A percentile compares a stretch with the other conserved stretches of the same genome.
Evolutionary conservation across 2,329 filamentous ascomycete species (phyloP).

Genomic region (Clonostachys chloroleuca): DNA sequence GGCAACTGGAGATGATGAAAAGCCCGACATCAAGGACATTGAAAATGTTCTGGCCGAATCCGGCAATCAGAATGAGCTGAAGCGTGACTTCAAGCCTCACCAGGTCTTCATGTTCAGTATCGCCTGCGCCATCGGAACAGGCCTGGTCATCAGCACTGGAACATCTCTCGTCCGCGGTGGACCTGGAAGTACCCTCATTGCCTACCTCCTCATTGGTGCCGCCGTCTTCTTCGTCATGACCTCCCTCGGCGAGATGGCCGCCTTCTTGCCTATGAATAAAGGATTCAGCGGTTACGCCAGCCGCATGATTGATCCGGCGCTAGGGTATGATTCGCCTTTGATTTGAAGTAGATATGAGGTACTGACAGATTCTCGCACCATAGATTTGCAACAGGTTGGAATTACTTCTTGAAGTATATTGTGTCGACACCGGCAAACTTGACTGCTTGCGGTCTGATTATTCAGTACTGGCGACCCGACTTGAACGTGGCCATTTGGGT

Average conservation of each 20-base stretch:
- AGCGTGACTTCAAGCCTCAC: conserved; percentile 15
- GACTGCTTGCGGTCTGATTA: conserved; percentile 28
- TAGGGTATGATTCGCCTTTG: conserved; percentile 12
- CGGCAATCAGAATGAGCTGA: conserved; percentile 2
- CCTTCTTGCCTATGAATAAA: conserved; percentile 17
- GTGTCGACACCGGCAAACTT: conserved; percentile 30
- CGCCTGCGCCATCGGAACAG: conserved; percentile 28
- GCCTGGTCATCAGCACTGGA: conserved; percentile 47
- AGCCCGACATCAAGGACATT: no score
- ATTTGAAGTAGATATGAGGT: not conserved
- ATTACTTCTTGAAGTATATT: conserved; percentile 40
- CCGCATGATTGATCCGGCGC: conserved; percentile 20
- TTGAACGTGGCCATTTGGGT: conserved; percentile 32
- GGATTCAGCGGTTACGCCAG: conserved; percentile 20
- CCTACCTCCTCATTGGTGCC: conserved; percentile 35
- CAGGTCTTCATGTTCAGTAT: conserved; percentile 30
- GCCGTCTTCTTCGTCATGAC: conserved; percentile 55
- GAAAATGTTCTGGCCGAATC: no score
- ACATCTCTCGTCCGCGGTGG: conserved; percentile 42
- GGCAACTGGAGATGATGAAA: no score
- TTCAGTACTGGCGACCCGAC: conserved; percentile 29
- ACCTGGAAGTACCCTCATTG: conserved; percentile 29
- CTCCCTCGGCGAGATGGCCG: conserved; percentile 25
- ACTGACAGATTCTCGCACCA: no score
- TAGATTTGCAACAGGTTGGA: conserved; percentile 37